phyloP scores from a whole-genome alignment of 148 eudicot genomes.

The Persicaria tinctoria region DNA sequence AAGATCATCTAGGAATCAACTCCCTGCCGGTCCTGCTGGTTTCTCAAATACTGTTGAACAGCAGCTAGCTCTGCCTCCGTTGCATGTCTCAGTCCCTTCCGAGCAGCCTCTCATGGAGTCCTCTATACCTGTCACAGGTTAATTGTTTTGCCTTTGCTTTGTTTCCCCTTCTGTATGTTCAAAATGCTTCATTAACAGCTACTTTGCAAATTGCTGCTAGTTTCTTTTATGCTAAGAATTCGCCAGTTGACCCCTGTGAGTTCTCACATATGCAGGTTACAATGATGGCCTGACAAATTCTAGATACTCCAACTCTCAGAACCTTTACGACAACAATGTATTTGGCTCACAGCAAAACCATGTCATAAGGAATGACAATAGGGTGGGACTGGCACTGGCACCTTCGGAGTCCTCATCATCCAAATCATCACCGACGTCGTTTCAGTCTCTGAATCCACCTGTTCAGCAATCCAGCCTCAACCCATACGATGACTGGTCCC shows the following conservation, averaged over 20 bases:
- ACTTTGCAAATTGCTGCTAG: no score
- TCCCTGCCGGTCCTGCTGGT: neutral
- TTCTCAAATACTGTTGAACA: neutral
- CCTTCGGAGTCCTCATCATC: neutral
- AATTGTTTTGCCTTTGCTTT: neutral
- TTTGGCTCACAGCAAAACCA: neutral
- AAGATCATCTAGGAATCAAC: neutral
- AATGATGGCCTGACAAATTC: neutral
- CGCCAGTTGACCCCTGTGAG: neutral
- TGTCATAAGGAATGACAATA: neutral
- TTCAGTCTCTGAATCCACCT: neutral
- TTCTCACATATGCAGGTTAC: neutral
- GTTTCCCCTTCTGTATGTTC: neutral
- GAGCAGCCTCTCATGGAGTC: conserved; percentile 5
- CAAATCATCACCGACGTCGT: neutral
- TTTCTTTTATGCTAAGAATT: neutral
- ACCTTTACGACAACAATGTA: neutral
- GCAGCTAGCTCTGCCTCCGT: conserved; percentile 4
- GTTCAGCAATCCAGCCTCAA: neutral
- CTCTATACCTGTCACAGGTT: neutral
- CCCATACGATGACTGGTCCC: neutral
- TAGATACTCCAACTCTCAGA: conserved; percentile 9
- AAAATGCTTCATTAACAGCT: neutral
- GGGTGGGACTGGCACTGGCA: neutral
- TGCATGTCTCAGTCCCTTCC: conserved; percentile 1